Base-by-base conservation (phyloP, 305 asterid genomes). In the Solanum hybrid region DNA sequence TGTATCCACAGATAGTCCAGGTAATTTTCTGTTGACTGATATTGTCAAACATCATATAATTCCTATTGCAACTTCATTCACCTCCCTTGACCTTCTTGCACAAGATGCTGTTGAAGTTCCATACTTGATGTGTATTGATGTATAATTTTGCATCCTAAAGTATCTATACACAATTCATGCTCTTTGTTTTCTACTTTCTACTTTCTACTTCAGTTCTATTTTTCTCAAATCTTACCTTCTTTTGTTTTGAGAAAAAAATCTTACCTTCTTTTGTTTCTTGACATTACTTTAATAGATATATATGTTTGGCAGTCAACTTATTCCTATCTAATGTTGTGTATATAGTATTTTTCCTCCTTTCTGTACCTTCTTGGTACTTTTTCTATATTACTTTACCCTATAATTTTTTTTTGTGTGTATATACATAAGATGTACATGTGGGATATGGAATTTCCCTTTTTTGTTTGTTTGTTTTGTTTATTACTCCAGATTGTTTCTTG, bases 1-100 rank as follows among this genome's bases (percentile, higher is more conserved):
- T 94, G 95, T 97, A 94, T 92, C 99, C 98, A 85, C 95, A 94
- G 93, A 92, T 96, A 91, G 91, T 97, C 89, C 94, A 96, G 99
- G 99, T 97, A 90, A 88, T 87, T 88, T 86, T 89, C 75, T 83
- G 73, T 75, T 28, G 29, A 76, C 69, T 35, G 86, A 46, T 83
- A 42, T 86, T 77, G 39, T 88, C 34, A 34, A 77, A 84, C n/a
- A 36, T n/a, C 67, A 57, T 12, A 9, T 29, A 22, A 73, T 22
- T 73, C 86, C 36, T 81, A 13, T 46, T 83, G 71, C 67, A 83
- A 42, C 87, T 83, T 83, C 87, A 46, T 83, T 42, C 73, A 18
- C 87, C 73, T 46, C 39, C 71, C 73, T 28, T 42, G 31, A 83
- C 87, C 87, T 42, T 83, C 33, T 83, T 28, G 39, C 87, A 29